Evolutionary conservation across 768 basidiomycete species (phyloP).

Genomic region (Cystofilobasidium ferigula): DNA sequence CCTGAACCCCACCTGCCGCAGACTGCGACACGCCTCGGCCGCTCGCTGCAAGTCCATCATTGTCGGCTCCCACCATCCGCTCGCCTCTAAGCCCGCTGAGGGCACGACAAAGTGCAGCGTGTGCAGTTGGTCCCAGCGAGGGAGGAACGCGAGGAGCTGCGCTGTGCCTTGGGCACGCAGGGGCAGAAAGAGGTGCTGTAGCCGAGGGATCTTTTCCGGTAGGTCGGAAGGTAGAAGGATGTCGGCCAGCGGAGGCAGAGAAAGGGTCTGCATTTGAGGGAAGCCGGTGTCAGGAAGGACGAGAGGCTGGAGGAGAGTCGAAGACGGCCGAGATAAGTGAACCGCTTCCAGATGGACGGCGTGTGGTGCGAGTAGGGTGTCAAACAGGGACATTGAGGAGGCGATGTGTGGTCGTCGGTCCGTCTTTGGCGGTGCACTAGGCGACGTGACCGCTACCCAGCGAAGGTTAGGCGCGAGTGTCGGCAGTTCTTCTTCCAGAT

Average conservation of each 20-base stretch:
- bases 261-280: not conserved
- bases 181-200: not conserved
- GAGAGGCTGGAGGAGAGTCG: not conserved
- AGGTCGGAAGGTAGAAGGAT: not conserved
- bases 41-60: not conserved
- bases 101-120: constrained; percentile 8
- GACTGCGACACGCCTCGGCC: not conserved
- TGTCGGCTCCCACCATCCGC: not conserved
- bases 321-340: not conserved
- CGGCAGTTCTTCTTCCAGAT: not conserved
- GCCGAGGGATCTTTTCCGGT: not conserved
- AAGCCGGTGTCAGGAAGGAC: not conserved
- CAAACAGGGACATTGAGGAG: not conserved
- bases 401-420: not conserved
- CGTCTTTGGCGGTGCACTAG: not conserved
- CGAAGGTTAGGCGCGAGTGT: not conserved
- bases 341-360: not conserved
- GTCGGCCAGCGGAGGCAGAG: constrained; percentile 4
- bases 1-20: constrained; percentile 7
- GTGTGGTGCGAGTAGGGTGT: not conserved
- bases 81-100: not conserved
- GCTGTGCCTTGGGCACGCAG: not conserved
- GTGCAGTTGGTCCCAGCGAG: not conserved
- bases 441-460: not conserved
- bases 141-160: not conserved